A percentile compares a stretch with the other conserved stretches of the same genome.
These are phyloP conservation scores for Hypoxylon sp. DNA, from an alignment of 2,329 filamentous ascomycete species.

Conservation along the genomic window DNA sequence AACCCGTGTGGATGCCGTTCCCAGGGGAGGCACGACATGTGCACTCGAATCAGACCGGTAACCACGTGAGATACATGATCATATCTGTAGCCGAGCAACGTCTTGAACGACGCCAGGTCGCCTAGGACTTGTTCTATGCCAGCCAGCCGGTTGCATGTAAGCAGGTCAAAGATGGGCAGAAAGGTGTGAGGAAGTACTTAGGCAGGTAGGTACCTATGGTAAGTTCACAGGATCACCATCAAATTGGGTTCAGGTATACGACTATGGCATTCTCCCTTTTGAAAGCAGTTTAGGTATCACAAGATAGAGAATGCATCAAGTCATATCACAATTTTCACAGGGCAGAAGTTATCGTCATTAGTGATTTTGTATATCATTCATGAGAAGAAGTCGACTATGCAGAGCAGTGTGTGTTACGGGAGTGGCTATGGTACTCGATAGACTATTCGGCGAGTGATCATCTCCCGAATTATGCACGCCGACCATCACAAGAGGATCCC, in stretches of 20 bases:
- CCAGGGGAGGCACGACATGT: not conserved
- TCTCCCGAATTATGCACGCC: slow-evolving; percentile 19
- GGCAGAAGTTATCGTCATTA: not conserved
- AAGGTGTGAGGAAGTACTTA: no score
- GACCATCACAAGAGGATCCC: slow-evolving; percentile 18
- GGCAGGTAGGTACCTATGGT: no score
- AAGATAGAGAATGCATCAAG: not conserved
- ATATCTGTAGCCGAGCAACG: not conserved
- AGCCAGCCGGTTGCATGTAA: no score
- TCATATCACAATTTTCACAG: not conserved
- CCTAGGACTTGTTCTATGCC: no score
- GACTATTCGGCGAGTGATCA: slow-evolving; percentile 12
- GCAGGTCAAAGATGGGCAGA: no score
- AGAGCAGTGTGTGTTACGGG: slow-evolving; percentile 4
- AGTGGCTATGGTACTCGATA: slow-evolving; percentile 4
- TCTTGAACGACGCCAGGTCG: not conserved
- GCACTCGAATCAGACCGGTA: not conserved
- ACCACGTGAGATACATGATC: no score
- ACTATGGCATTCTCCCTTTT: no score
- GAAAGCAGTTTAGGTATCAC: no score
- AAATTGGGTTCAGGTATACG: no score
- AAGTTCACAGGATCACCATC: no score
- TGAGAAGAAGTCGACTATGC: slow-evolving; percentile 3
- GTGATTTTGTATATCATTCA: slow-evolving; percentile 3
- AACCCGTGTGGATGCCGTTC: not conserved